Conservation (phyloP, 192 early-diverging fungal species). For the Mortierella claussenii region DNA sequence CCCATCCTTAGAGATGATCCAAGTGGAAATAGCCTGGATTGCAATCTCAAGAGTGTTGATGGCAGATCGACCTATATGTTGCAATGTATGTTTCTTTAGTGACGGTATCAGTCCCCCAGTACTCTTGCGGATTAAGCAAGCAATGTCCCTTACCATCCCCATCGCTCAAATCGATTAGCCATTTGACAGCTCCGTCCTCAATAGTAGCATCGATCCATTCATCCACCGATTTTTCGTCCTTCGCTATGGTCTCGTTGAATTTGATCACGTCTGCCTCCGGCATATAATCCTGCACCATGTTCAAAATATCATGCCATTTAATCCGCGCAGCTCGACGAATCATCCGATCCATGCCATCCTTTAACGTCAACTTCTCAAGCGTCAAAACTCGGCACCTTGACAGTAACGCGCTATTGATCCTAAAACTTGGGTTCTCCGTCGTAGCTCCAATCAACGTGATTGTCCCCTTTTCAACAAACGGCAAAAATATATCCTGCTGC, state of each 20-base stretch:
- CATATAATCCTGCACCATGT: conserved; percentile 33
- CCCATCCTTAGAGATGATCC: conserved; percentile 13
- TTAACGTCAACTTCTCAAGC: conserved; percentile 69
- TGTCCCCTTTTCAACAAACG: conserved; percentile 79
- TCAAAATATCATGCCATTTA: conserved; percentile 56
- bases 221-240: conserved; percentile 7
- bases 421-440: conserved; percentile 88
- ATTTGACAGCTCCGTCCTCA: conserved; percentile 55
- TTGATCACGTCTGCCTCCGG: conserved; percentile 5
- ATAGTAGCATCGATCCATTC: conserved; percentile 20
- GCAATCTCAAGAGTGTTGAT: conserved; percentile 75
- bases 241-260: not conserved
- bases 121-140: not conserved
- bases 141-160: conserved; percentile 70
- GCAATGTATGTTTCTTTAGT: not conserved
- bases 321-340: conserved; percentile 65
- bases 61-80: conserved; percentile 64
- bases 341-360: conserved; percentile 70
- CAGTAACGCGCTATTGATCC: conserved; percentile 83
- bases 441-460: conserved; percentile 78
- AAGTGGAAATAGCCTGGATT: conserved; percentile 38
- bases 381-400: conserved; percentile 84
- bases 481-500: conserved; percentile 90
- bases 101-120: not conserved
- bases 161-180: conserved; percentile 76